Percentiles rank a stretch among this genome's conserved stretches.
These are phyloP conservation scores for Phytophthora tentaculata DNA, from an alignment of 352 stramenopile species.

Conservation along the genomic window DNA sequence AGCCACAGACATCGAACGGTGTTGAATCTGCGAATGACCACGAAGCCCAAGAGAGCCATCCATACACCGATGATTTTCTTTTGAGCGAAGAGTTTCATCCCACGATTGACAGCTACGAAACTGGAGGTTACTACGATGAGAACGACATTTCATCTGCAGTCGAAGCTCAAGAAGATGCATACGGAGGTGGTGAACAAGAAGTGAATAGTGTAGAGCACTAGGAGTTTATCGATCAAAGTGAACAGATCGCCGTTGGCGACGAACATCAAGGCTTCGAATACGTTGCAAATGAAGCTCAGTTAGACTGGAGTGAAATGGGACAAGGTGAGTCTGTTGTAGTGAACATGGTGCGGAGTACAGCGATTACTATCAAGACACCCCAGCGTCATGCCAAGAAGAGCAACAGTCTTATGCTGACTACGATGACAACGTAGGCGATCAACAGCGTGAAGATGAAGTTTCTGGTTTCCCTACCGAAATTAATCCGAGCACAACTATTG, in stretches of 20 bases:
- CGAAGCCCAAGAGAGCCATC: background rate
- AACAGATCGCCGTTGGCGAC: background rate
- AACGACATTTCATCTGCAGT: background rate
- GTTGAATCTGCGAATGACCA: background rate
- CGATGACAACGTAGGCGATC: background rate
- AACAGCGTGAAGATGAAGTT: background rate
- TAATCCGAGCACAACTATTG: background rate
- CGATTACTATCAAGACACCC: constrained; percentile 4
- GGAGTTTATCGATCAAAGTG: constrained; percentile 3
- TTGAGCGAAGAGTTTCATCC: background rate
- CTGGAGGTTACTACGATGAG: constrained; percentile 1
- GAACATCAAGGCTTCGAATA: constrained; percentile 10
- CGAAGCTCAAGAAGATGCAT: background rate
- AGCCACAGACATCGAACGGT: constrained; percentile 1
- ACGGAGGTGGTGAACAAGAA: constrained; percentile 5
- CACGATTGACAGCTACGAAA: constrained; percentile 1
- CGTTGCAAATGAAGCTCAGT: background rate
- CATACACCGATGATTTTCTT: background rate
- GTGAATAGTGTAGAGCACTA: background rate
- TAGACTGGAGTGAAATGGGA: constrained; percentile 22
- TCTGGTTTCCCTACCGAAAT: background rate
- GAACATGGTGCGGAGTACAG: constrained; percentile 10
- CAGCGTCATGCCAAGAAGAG: constrained; percentile 9
- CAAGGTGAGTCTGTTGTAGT: background rate
- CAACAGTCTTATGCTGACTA: background rate